Percentiles rank a stretch among this genome's conserved stretches.
Conservation (phyloP, 2,329 filamentous ascomycete species). For the Aspergillus sp. region DNA sequence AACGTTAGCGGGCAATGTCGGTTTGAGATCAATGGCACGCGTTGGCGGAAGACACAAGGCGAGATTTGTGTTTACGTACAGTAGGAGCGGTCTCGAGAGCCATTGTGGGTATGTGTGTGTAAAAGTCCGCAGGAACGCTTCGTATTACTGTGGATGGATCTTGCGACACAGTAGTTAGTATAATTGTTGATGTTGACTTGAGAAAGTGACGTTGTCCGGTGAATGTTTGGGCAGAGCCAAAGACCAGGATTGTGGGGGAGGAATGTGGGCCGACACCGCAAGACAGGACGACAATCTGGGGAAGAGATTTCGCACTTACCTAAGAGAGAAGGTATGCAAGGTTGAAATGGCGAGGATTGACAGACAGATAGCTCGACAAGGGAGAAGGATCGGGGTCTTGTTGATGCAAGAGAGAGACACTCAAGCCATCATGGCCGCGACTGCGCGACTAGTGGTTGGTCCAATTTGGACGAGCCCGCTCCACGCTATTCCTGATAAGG, state of each 20-base stretch:
- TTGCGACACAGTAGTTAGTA: conserved; percentile 13
- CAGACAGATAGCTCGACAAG: neutral
- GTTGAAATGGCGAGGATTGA: neutral
- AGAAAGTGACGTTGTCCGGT: conserved; percentile 16
- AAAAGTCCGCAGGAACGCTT: neutral
- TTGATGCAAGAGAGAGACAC: neutral
- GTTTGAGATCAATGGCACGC: conserved; percentile 2
- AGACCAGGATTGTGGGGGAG: conserved; percentile 15
- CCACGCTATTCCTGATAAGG: conserved; percentile 13
- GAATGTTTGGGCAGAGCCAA: conserved; percentile 18
- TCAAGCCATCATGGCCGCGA: conserved; percentile 18
- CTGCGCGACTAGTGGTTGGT: conserved; percentile 15
- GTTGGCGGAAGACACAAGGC: neutral
- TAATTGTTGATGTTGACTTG: conserved; percentile 8
- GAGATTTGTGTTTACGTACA: conserved; percentile 22
- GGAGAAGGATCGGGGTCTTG: conserved; percentile 4
- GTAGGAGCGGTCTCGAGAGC: conserved; percentile 29
- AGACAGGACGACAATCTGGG: neutral
- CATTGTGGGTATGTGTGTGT: conserved; percentile 29
- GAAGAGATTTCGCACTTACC: conserved; percentile 7
- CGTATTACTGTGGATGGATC: neutral
- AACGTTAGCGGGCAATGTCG: conserved; percentile 2
- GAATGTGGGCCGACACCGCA: conserved; percentile 11
- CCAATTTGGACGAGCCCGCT: conserved; percentile 3
- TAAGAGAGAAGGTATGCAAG: conserved; percentile 8